Conservation (phyloP, 228 moss, liverwort and hornwort genomes). For the Sphagnum magellanicum region DNA sequence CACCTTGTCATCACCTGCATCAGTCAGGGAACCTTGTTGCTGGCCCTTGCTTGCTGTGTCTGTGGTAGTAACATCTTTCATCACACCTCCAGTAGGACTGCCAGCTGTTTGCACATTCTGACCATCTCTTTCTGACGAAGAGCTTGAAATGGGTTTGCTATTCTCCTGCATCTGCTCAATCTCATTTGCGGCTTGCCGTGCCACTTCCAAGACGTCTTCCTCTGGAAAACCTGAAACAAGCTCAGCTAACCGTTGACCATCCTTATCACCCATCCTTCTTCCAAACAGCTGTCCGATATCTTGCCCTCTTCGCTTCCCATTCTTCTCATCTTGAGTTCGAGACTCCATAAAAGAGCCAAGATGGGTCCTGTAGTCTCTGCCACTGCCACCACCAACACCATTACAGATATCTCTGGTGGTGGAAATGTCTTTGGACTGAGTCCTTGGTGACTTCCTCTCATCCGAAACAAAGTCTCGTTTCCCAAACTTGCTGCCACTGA, state of each 20-base stretch:
- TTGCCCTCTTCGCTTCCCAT: conserved; percentile 46
- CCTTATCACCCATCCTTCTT: conserved; percentile 51
- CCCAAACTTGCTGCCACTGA: conserved; percentile 24
- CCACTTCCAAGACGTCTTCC: conserved; percentile 86
- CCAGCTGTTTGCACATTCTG: conserved; percentile 29
- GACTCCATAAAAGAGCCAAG: conserved; percentile 35
- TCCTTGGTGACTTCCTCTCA: conserved; percentile 34
- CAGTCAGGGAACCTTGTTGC: conserved; percentile 28
- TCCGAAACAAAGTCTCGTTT: conserved; percentile 38
- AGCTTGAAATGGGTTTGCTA: conserved; percentile 50
- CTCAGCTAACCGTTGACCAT: conserved; percentile 43
- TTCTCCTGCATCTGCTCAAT: conserved; percentile 82
- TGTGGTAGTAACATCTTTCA: conserved; percentile 31
- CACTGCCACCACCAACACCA: conserved; percentile 31
- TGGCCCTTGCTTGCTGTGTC: conserved; percentile 37
- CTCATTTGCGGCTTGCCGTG: conserved; percentile 76
- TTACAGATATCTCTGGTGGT: conserved; percentile 54
- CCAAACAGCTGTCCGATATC: conserved; percentile 52
- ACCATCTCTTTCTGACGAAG: conserved; percentile 49
- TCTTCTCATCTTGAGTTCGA: conserved; percentile 38
- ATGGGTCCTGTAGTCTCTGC: conserved; percentile 39
- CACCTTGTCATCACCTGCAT: conserved; percentile 20
- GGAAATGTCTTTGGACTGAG: conserved; percentile 35
- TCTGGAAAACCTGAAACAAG: conserved; percentile 58
- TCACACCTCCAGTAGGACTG: conserved; percentile 23